Percentiles rank a stretch among this genome's conserved stretches.
Conservation (phyloP, 1,284 basidiomycete species). For the Trichosporon ovoides region DNA sequence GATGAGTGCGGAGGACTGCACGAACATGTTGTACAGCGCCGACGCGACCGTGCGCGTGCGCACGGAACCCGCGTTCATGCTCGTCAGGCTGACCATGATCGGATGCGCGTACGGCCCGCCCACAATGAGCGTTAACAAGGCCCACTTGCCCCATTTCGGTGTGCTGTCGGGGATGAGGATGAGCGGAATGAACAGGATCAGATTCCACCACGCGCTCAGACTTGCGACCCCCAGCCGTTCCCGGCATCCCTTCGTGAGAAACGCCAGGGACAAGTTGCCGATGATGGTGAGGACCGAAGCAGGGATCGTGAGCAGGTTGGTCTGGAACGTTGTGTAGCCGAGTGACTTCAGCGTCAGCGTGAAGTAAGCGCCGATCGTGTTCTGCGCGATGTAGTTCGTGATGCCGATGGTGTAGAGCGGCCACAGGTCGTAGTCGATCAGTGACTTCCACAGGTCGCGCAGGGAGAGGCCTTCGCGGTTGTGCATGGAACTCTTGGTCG, state of each 20-base stretch:
- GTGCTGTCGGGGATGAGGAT: constrained; percentile 23
- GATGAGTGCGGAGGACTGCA: constrained; percentile 32
- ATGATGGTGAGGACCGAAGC: constrained; percentile 36
- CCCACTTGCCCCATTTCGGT: constrained; percentile 24
- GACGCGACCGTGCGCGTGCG: constrained; percentile 38
- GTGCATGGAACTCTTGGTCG: constrained; percentile 47
- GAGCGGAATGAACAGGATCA: constrained; percentile 31
- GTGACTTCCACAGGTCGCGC: constrained; percentile 26
- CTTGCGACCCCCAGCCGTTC: constrained; percentile 25
- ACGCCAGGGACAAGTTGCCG: constrained; percentile 34
- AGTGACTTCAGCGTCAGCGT: constrained; percentile 19
- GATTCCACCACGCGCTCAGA: constrained; percentile 27
- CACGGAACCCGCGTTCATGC: constrained; percentile 35
- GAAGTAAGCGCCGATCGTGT: constrained; percentile 36
- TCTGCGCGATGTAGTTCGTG: constrained; percentile 18
- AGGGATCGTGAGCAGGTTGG: constrained; percentile 46
- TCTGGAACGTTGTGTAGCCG: constrained; percentile 45
- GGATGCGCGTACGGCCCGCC: constrained; percentile 29
- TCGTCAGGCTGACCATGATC: constrained; percentile 30
- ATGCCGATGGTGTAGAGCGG: constrained; percentile 46
- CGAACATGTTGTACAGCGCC: constrained; percentile 41
- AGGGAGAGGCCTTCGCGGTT: constrained; percentile 48
- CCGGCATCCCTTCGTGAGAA: constrained; percentile 27
- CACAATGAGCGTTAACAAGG: constrained; percentile 18
- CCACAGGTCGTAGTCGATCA: constrained; percentile 48